A percentile compares a stretch with the other conserved stretches of the same genome.
Conservation (phyloP, 768 basidiomycete genomes). For the Porphyrellus cyaneotinctus region DNA sequence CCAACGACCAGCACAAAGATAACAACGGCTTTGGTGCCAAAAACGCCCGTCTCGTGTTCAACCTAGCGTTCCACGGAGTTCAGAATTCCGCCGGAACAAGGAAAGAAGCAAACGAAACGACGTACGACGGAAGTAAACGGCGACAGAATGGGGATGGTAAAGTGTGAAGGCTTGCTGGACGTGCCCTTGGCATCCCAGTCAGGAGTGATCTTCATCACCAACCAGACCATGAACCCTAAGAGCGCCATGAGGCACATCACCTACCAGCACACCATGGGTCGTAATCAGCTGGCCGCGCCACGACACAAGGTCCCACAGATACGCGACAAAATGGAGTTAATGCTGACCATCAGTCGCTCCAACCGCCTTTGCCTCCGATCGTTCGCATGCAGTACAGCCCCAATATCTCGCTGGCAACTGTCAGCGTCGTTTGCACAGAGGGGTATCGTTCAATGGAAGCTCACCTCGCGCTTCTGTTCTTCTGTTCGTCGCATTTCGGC, state of each 20-base stretch:
- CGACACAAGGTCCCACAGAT: background rate
- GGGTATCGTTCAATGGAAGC: conserved; percentile 13
- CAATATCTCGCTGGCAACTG: conserved; percentile 40
- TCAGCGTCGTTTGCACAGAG: background rate
- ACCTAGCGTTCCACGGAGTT: conserved; percentile 40
- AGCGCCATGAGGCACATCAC: conserved; percentile 21
- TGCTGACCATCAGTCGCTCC: conserved; percentile 48
- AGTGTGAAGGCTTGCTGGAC: conserved; percentile 44
- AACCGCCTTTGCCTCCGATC: conserved; percentile 47
- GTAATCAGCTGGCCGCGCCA: conserved; percentile 11
- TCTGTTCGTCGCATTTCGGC: conserved; percentile 37
- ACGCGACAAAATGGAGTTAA: conserved; percentile 13
- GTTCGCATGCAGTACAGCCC: conserved; percentile 36
- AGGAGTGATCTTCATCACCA: conserved; percentile 18
- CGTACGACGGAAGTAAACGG: conserved; percentile 74
- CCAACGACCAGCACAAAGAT: conserved; percentile 39
- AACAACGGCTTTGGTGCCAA: conserved; percentile 47
- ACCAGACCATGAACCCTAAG: conserved; percentile 19
- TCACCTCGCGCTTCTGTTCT: conserved; percentile 46
- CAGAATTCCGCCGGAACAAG: conserved; percentile 1
- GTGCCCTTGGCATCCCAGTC: conserved; percentile 5
- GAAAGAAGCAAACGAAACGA: background rate
- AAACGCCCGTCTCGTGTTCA: conserved; percentile 67
- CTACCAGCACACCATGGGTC: conserved; percentile 11
- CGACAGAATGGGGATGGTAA: conserved; percentile 74